Conservation (phyloP, 176 grass and related monocot species). For the Neostapfia colusana region DNA sequence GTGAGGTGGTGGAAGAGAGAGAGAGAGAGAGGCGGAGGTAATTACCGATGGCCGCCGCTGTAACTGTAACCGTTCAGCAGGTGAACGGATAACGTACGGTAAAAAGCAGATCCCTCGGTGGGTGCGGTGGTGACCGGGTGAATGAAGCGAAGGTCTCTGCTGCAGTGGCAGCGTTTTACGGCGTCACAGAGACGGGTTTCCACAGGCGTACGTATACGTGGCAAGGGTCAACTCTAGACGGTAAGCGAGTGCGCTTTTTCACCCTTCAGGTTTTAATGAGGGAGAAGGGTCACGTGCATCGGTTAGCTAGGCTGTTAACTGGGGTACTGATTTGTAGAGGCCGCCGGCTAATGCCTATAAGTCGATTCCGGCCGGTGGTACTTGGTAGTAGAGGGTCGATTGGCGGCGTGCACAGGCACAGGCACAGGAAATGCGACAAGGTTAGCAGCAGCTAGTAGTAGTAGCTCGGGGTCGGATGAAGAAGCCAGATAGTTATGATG, state of each 20-base stretch:
- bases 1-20: slow-evolving; percentile 12
- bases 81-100: no score
- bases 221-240: slow-evolving; percentile 37
- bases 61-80: neutral
- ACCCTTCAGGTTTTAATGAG: neutral
- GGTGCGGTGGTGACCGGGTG: no score
- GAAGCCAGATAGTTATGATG: slow-evolving; percentile 3
- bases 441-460: neutral
- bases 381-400: slow-evolving; percentile 2
- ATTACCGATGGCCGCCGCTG: neutral
- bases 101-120: no score
- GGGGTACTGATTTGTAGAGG: neutral
- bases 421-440: neutral
- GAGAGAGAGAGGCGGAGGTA: neutral
- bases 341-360: neutral
- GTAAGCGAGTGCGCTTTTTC: neutral
- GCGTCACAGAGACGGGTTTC: neutral
- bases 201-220: neutral
- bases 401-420: neutral
- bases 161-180: neutral
- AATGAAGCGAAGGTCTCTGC: slow-evolving; percentile 17
- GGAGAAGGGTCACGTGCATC: neutral
- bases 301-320: neutral
- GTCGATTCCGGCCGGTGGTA: no score
- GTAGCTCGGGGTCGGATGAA: neutral